Base-by-base conservation (phyloP, 805 yeast species). In the Wickerhamiella alocasiicola region DNA sequence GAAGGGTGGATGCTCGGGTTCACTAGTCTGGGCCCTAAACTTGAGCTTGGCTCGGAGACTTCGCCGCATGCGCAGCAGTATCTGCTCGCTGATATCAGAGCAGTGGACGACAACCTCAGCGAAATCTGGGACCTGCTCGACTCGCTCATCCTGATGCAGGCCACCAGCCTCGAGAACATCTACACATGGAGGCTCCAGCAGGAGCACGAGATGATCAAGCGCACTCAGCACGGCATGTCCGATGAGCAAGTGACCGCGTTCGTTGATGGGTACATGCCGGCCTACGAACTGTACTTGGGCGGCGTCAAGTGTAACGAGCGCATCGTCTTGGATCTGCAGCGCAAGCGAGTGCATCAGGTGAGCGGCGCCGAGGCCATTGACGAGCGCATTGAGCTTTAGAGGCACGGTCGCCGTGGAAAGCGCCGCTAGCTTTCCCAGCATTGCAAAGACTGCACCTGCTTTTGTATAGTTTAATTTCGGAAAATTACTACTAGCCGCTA, bases 1-100 rank as follows among this genome's bases (percentile, higher is more conserved):
- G 98, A 88, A 60, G 98, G 97, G 4, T 88, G 98, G 98, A 84
- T 87, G 62, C 69, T 75, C 18, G 97, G 97, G 1, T 88, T 75
- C 55, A 46, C 55, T 4, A 66, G 79, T 1, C 48, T 71, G 15
- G 48, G 58, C 1, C 49, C 57, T 20, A 55, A 21, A 27, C 56
- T 45, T 49, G 53, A 39, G 39, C 45, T 33, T 49, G 42, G 62
- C 35, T 9, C 11, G 5, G 11, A 21, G 25, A 18, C 19, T 12
- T 18, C 31, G 9, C 39, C 39, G 3, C 39, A 36, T n/a, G 39
- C 43, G 13, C 42, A 49, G 18, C 36, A 55, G 44, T 60, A 64
- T 48, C 52, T 50, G 16, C 35, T 56, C 3, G 49, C 52, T 17
- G 52, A 59, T 23, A 39, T 64, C 12, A 36, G 44, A 29, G 56